A percentile compares a stretch with the other conserved stretches of the same genome.
Conservation (phyloP, 768 basidiomycete species). For the Mrakia blollopis region DNA sequence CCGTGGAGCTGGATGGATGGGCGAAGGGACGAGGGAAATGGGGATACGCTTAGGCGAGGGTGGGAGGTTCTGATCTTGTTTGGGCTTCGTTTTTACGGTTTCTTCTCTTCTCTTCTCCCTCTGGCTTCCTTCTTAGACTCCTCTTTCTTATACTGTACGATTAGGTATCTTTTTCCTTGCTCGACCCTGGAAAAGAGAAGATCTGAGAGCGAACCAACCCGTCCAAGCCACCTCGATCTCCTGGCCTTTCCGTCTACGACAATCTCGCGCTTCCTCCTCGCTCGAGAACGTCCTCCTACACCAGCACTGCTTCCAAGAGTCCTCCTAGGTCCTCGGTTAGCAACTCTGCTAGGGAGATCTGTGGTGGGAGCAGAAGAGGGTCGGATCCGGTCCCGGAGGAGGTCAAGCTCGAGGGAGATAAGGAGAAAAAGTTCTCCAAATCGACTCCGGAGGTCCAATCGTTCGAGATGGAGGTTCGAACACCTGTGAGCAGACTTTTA, state of each 20-base stretch:
- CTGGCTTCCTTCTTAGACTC: no score
- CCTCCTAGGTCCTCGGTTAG: not conserved
- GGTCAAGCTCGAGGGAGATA: not conserved
- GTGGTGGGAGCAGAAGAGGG: not conserved
- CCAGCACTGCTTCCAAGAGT: not conserved
- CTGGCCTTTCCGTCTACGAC: not conserved
- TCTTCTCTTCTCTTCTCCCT: no score
- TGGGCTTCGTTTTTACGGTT: not conserved
- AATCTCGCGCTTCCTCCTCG: not conserved
- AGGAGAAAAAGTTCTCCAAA: not conserved
- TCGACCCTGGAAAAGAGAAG: no score
- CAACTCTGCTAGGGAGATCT: not conserved
- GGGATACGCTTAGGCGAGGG: slow-evolving; percentile 13
- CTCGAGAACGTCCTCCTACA: not conserved
- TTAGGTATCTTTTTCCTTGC: no score
- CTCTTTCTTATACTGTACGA: no score
- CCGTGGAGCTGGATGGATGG: slow-evolving; percentile 18
- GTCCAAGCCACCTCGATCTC: not conserved
- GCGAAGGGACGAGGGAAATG: slow-evolving; percentile 10
- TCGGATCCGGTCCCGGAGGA: not conserved
- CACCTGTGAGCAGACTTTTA: not conserved
- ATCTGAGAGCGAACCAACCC: no score
- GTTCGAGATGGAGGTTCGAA: slow-evolving; percentile 3
- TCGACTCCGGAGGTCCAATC: not conserved
- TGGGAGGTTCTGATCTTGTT: not conserved